Conservation (phyloP, 2,329 filamentous ascomycete species). For the Stagonosporopsis rhizophila region DNA sequence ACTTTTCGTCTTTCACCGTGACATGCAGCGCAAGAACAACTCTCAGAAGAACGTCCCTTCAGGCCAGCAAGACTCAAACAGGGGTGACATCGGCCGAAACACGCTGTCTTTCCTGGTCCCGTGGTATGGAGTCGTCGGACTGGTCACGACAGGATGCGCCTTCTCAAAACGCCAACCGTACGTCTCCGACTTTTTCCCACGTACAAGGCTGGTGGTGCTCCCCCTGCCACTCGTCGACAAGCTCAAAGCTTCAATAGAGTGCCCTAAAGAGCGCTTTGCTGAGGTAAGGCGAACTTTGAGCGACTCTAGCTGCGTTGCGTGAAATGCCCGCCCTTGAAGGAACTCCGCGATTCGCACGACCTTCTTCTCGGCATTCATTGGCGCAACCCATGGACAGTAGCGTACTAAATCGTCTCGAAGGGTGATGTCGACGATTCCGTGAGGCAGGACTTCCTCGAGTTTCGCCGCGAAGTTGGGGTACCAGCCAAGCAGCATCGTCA, state of each 20-base stretch:
- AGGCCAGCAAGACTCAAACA: background rate
- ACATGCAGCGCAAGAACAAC: background rate
- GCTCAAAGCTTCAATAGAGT: slow-evolving; percentile 24
- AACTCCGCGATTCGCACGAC: slow-evolving; percentile 29
- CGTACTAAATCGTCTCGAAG: slow-evolving; percentile 33
- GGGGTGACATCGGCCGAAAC: slow-evolving; percentile 9
- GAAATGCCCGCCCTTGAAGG: slow-evolving; percentile 19
- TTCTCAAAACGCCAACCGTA: slow-evolving; percentile 29
- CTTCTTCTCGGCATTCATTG: slow-evolving; percentile 26
- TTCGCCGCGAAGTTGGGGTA: slow-evolving; percentile 24
- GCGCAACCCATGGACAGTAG: slow-evolving; percentile 32
- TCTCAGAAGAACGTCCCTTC: slow-evolving; percentile 8
- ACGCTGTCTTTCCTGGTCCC: slow-evolving; percentile 15
- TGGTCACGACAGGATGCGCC: background rate
- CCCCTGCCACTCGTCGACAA: slow-evolving; percentile 13
- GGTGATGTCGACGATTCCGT: slow-evolving; percentile 17
- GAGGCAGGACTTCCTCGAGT: slow-evolving; percentile 31
- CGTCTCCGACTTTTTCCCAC: slow-evolving; percentile 26
- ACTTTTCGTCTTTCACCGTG: background rate
- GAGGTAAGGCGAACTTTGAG: slow-evolving; percentile 25
- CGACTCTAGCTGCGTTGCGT: slow-evolving; percentile 23
- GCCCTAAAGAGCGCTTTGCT: slow-evolving; percentile 24
- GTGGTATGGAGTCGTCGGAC: background rate
- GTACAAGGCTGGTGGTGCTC: slow-evolving; percentile 10
- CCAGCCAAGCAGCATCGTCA: slow-evolving; percentile 36